phyloP scores from a whole-genome alignment of 2,329 filamentous ascomycete genomes.

The Monosporascus sp. region DNA sequence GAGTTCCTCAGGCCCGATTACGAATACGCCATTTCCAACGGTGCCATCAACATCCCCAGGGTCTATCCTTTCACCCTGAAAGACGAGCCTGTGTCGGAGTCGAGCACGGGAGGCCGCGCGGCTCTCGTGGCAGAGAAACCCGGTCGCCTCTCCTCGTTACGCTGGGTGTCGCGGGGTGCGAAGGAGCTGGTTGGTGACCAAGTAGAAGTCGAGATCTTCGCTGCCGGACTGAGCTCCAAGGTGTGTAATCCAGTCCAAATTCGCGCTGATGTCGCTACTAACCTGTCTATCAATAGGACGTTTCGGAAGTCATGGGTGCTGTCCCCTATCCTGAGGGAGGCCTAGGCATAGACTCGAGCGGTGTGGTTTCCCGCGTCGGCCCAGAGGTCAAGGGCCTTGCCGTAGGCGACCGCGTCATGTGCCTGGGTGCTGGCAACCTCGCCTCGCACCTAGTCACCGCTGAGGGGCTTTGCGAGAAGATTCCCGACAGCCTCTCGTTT shows the following conservation, averaged over 20 bases:
- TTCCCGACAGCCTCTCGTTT: slow-evolving; percentile 14
- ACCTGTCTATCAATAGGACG: slow-evolving; percentile 9
- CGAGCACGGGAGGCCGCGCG: slow-evolving; percentile 7
- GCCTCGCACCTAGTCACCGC: slow-evolving; percentile 22
- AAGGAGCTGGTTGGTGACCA: slow-evolving; percentile 5
- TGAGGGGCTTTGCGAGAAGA: slow-evolving; percentile 21
- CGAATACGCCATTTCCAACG: slow-evolving; percentile 23
- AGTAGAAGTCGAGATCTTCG: slow-evolving; percentile 10
- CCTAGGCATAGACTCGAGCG: slow-evolving; percentile 11
- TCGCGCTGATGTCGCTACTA: no score
- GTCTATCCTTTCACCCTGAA: slow-evolving; percentile 16
- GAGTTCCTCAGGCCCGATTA: slow-evolving; percentile 19
- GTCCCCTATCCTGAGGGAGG: slow-evolving; percentile 8
- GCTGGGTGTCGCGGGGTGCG: slow-evolving; percentile 6
- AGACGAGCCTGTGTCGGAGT: slow-evolving; percentile 14
- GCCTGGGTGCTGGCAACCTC: slow-evolving; percentile 15
- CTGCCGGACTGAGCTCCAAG: slow-evolving; percentile 13
- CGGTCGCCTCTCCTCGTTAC: slow-evolving; percentile 9
- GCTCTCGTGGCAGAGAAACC: slow-evolving; percentile 10
- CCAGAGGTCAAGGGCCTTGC: slow-evolving; percentile 10
- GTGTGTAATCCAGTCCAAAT: slow-evolving; percentile 2
- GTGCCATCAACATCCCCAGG: slow-evolving; percentile 17
- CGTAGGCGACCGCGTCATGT: slow-evolving; percentile 15
- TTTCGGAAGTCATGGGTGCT: slow-evolving; percentile 11
- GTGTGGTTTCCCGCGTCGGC: slow-evolving; percentile 13